Conservation (phyloP, 108 stramenopile species). For the Conticribra weissflogii region DNA sequence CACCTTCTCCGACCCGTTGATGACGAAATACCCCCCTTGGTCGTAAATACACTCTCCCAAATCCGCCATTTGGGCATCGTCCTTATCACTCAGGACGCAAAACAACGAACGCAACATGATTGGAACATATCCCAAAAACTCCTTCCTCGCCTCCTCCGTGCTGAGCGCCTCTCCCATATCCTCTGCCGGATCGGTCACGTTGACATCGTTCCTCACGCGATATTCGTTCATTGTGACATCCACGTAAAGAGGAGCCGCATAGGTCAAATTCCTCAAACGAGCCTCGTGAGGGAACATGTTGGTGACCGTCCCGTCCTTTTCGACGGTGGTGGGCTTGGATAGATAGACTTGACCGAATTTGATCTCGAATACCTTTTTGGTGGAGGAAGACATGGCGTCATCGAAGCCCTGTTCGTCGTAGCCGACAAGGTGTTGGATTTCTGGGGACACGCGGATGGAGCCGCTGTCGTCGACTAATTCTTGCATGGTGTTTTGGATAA, state of each 20-base stretch:
- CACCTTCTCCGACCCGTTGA: conserved; percentile 99
- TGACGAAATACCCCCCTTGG: conserved; percentile 99
- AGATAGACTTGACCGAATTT: conserved; percentile 97
- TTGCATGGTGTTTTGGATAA: conserved; percentile 98
- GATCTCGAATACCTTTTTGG: conserved; percentile 87
- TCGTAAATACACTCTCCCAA: conserved; percentile 99
- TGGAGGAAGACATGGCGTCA: conserved; percentile 47
- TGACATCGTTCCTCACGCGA: conserved; percentile 70
- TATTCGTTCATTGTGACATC: conserved; percentile 89
- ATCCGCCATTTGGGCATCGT: conserved; percentile 94
- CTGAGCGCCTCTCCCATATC: conserved; percentile 79
- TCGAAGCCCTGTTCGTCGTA: conserved; percentile 80
- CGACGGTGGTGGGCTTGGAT: conserved; percentile 88
- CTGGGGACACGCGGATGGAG: conserved; percentile 92
- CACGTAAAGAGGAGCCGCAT: conserved; percentile 94
- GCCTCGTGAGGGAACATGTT: conserved; percentile 99
- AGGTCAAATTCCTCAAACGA: conserved; percentile 95
- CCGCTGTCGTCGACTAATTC: conserved; percentile 96
- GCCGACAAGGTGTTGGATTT: conserved; percentile 89
- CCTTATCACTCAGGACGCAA: conserved; percentile 95
- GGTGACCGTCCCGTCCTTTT: conserved; percentile 91
- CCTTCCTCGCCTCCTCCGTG: conserved; percentile 84
- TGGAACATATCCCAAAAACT: conserved; percentile 96
- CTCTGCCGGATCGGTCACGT: conserved; percentile 79
- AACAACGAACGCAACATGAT: conserved; percentile 96